These are phyloP conservation scores for Zopfia rhizophila DNA, from an alignment of 2,329 filamentous ascomycete species.

Conservation along the genomic window DNA sequence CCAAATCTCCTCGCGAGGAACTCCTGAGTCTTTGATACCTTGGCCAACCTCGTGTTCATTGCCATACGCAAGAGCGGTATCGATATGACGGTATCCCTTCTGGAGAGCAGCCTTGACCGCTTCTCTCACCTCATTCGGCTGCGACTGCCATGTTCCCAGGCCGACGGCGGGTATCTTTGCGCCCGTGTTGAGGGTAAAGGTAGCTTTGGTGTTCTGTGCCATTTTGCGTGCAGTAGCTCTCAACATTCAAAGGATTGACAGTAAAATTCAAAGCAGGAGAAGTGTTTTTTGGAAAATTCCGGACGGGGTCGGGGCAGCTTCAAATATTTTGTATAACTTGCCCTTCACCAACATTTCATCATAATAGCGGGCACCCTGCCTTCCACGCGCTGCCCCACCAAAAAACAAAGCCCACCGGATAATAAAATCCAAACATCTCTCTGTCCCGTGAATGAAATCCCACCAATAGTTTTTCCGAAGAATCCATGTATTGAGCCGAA, in stretches of 20 bases:
- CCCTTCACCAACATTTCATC: too few species aligned
- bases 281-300: too few species aligned
- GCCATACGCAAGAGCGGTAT: constrained; percentile 80
- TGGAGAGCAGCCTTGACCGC: constrained; percentile 77
- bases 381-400: too few species aligned
- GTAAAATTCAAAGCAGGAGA: too few species aligned
- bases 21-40: constrained; percentile 73
- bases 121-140: constrained; percentile 72
- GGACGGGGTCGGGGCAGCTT: too few species aligned
- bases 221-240: constrained; percentile 8
- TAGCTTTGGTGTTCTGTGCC: constrained; percentile 37
- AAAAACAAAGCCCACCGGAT: too few species aligned
- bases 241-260: constrained; percentile 5
- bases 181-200: constrained; percentile 68
- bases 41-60: constrained; percentile 80
- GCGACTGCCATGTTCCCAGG: constrained; percentile 82
- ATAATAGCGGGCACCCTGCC: too few species aligned
- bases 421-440: too few species aligned
- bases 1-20: constrained; percentile 75
- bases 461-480: too few species aligned
- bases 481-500: too few species aligned
- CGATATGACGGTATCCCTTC: constrained; percentile 78
- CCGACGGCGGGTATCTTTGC: constrained; percentile 79
- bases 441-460: too few species aligned
- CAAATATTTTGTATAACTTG: too few species aligned